Conservation (phyloP, 2,329 filamentous ascomycete species). For the Verticillium nubilum region DNA sequence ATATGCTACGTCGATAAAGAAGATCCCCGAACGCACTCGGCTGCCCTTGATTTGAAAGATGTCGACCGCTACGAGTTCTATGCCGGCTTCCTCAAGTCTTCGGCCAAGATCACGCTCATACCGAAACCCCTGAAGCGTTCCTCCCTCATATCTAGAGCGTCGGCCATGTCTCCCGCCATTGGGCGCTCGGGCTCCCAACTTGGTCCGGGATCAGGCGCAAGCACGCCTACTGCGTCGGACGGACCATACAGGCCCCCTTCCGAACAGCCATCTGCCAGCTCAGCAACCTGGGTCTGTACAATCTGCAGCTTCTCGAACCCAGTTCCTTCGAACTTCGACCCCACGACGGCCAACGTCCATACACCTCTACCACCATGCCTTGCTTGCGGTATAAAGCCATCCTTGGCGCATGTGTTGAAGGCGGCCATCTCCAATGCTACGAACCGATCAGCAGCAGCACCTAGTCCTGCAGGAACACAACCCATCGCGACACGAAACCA, state of each 20-base stretch:
- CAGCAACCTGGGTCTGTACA: constrained; percentile 88
- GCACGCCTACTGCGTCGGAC: constrained; percentile 17
- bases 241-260: constrained; percentile 35
- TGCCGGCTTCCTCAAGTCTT: constrained; percentile 91
- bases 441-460: constrained; percentile 36
- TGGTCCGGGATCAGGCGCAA: constrained; percentile 35
- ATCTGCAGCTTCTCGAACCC: constrained; percentile 96
- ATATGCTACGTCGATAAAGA: constrained; percentile 90
- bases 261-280: constrained; percentile 43
- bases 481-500: constrained; percentile 6
- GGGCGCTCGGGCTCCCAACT: constrained; percentile 37
- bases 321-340: constrained; percentile 89
- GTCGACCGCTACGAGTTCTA: constrained; percentile 90
- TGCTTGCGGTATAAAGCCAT: constrained; percentile 90
- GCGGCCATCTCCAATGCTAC: constrained; percentile 74
- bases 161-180: constrained; percentile 38
- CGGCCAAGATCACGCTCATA: constrained; percentile 83
- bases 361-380: constrained; percentile 82
- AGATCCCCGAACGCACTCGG: constrained; percentile 78
- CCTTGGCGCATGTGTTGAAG: constrained; percentile 76
- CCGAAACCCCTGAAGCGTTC: constrained; percentile 72
- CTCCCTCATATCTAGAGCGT: constrained; percentile 49
- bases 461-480: constrained; percentile 16
- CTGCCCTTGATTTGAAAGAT: constrained; percentile 82
- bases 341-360: constrained; percentile 69